Conservation (phyloP, 257 asterid species). For the Scutellaria minor region DNA sequence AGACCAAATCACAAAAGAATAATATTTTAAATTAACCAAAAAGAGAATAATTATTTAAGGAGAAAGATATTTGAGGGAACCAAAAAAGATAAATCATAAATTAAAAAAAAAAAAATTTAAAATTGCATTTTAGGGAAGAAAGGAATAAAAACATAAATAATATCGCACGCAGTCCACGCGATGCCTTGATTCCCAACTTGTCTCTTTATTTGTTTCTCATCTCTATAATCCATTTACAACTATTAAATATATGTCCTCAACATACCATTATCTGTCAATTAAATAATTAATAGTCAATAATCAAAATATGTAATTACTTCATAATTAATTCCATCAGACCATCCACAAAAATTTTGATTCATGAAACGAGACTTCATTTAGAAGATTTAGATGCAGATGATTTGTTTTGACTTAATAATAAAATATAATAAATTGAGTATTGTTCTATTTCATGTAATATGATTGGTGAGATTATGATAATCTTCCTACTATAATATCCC, state of each 20-base stretch:
- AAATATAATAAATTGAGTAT: too few relatives aligned
- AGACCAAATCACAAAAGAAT: neutral
- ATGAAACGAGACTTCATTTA: too few relatives aligned
- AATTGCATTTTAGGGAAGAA: neutral
- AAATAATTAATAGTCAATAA: neutral
- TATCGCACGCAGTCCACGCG: constrained; percentile 55
- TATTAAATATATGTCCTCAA: neutral
- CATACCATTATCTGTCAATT: neutral
- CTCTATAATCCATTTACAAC: neutral
- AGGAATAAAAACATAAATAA: constrained; percentile 26
- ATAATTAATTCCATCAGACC: neutral
- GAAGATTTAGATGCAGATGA: too few relatives aligned
- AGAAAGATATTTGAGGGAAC: neutral
- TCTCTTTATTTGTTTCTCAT: constrained; percentile 40
- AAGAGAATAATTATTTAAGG: neutral
- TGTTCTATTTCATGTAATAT: too few relatives aligned
- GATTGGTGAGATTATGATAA: too few relatives aligned
- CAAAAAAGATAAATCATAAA: constrained; percentile 10
- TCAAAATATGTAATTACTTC: neutral
- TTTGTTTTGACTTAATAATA: too few relatives aligned
- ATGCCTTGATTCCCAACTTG: constrained; percentile 43
- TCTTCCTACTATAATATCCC: neutral
- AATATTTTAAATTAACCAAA: neutral
- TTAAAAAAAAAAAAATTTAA: too few relatives aligned
- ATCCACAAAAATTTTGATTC: too few relatives aligned